A percentile compares a stretch with the other conserved stretches of the same genome.
phyloP scores from a whole-genome alignment of 2,329 filamentous ascomycete species.

The Colletotrichum euphorbiae region DNA sequence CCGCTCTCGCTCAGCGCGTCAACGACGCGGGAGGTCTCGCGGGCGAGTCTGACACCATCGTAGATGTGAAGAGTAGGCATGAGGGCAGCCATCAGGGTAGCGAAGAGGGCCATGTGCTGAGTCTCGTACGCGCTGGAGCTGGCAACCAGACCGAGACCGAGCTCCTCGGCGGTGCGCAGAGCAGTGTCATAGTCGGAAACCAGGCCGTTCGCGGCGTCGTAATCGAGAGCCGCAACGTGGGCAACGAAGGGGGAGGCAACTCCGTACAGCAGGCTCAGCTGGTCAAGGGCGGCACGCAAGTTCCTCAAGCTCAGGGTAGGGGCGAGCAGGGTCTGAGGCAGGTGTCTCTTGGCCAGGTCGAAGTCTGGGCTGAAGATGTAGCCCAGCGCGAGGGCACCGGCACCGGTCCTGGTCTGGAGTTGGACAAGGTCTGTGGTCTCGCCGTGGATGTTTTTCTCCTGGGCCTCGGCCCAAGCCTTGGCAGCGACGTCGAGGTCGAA shows the following conservation, averaged over 20 bases:
- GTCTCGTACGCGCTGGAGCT: slow-evolving; percentile 90
- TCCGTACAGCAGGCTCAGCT: slow-evolving; percentile 90
- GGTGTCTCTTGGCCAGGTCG: slow-evolving; percentile 87
- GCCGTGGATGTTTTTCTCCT: slow-evolving; percentile 84
- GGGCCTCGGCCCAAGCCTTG: slow-evolving; percentile 77
- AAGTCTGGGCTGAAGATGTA: slow-evolving; percentile 99
- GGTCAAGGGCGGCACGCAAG: slow-evolving; percentile 86
- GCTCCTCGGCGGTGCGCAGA: slow-evolving; percentile 85
- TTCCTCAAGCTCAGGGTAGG: slow-evolving; percentile 85
- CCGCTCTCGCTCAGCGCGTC: slow-evolving; percentile 82
- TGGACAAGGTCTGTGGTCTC: slow-evolving; percentile 81
- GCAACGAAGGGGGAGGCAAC: slow-evolving; percentile 93
- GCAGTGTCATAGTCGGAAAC: slow-evolving; percentile 89
- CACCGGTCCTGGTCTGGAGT: slow-evolving; percentile 88
- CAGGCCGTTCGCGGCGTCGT: slow-evolving; percentile 75
- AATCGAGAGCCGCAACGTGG: slow-evolving; percentile 92
- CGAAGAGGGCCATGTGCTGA: slow-evolving; percentile 94
- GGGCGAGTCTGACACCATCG: slow-evolving; percentile 84
- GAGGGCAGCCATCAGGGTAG: slow-evolving; percentile 82
- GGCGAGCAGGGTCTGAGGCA: slow-evolving; percentile 91
- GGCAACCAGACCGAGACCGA: slow-evolving; percentile 86
- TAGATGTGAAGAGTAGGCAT: slow-evolving; percentile 90
- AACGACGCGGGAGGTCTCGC: slow-evolving; percentile 84
- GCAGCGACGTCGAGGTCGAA: slow-evolving; percentile 91
- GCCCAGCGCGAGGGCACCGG: slow-evolving; percentile 89